Evolutionary conservation across 805 yeast species (phyloP).

Genomic region (Metschnikowia reukaufii): DNA sequence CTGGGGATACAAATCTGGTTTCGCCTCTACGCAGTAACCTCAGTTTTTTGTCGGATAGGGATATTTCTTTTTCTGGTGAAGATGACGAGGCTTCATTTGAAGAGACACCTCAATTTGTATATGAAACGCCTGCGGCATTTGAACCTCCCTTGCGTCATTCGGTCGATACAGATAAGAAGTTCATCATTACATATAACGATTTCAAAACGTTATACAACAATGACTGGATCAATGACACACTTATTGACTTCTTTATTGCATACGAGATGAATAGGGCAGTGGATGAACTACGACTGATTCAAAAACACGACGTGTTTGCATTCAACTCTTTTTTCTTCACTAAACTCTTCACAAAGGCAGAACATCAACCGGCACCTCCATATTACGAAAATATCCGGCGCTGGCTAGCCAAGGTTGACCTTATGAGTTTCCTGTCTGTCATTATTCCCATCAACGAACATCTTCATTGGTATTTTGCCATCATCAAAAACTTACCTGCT

Average conservation of each 20-base stretch:
- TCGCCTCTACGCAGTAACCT: not conserved
- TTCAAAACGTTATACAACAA: constrained; percentile 75
- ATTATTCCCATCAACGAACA: constrained; percentile 80
- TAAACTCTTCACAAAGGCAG: constrained; percentile 45
- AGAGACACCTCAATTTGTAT: not conserved
- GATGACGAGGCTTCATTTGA: not conserved
- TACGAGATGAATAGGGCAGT: constrained; percentile 48
- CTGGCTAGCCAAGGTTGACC: constrained; percentile 75
- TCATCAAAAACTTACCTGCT: constrained; percentile 56
- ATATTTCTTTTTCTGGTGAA: not conserved
- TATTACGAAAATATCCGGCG: constrained; percentile 65
- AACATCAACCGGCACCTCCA: constrained; percentile 23
- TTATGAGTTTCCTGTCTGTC: constrained; percentile 54
- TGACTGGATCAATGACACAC: constrained; percentile 86
- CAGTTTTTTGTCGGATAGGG: not conserved
- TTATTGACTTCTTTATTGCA: constrained; percentile 80
- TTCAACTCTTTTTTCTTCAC: constrained; percentile 85
- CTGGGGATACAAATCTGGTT: not conserved
- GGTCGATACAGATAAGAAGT: constrained; percentile 53
- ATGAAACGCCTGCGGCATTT: constrained; percentile 41
- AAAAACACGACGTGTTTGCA: constrained; percentile 48
- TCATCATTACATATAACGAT: constrained; percentile 66
- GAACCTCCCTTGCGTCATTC: constrained; percentile 47
- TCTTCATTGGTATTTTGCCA: constrained; percentile 85
- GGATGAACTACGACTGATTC: constrained; percentile 20